A percentile compares a stretch with the other conserved stretches of the same genome.
Conservation (phyloP, 768 basidiomycete species). For the Naganishia randhawae region DNA sequence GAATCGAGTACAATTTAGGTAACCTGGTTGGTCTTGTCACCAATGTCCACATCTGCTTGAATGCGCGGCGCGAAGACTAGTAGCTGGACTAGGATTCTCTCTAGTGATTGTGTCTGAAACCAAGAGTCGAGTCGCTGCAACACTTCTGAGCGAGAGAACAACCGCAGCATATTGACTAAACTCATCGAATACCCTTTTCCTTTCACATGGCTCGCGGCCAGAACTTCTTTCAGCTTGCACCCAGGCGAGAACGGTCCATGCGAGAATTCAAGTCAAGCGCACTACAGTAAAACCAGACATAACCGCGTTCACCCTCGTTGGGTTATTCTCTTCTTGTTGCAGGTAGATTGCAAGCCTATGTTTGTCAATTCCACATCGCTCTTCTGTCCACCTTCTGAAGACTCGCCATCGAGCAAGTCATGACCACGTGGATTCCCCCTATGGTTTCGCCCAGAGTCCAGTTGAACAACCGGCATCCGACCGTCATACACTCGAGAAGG, state of each 20-base stretch:
- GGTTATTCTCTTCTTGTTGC: background rate
- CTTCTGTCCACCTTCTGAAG: background rate
- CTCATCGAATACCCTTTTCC: too few relatives aligned
- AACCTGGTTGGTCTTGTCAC: too few relatives aligned
- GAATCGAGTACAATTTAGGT: too few relatives aligned
- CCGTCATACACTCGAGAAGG: background rate
- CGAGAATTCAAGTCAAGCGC: background rate
- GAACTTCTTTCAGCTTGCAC: background rate
- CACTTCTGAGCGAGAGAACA: too few relatives aligned
- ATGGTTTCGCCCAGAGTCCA: conserved; percentile 10
- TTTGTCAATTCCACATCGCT: background rate
- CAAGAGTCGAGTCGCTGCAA: too few relatives aligned
- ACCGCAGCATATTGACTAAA: too few relatives aligned
- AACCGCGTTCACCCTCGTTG: background rate
- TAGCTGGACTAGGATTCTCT: too few relatives aligned
- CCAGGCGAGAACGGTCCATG: too few relatives aligned
- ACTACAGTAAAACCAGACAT: background rate
- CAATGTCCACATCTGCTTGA: too few relatives aligned
- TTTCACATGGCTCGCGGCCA: too few relatives aligned
- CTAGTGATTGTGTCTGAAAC: too few relatives aligned
- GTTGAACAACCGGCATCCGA: background rate
- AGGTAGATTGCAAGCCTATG: background rate
- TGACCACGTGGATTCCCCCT: background rate
- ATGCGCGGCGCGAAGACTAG: too few relatives aligned
- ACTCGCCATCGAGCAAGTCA: background rate